Percentiles rank a stretch among this genome's conserved stretches.
These are phyloP conservation scores for Rosa multiflora DNA, from an alignment of 306 rosid genomes.

Conservation along the genomic window DNA sequence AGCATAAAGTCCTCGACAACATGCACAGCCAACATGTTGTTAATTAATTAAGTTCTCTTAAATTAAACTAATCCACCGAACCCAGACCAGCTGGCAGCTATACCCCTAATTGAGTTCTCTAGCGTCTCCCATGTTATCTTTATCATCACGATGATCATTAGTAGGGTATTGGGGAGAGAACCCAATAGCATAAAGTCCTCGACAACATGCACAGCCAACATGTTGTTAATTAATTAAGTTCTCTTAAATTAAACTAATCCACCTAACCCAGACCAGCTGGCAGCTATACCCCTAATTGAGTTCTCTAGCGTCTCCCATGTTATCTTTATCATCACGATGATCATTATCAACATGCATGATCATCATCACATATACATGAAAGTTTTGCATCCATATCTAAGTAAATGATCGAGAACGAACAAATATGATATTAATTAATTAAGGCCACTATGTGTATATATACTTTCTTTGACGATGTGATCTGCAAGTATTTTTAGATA, in stretches of 20 bases:
- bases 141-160: no score
- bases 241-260: neutral
- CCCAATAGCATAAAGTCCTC: slow-evolving; percentile 7
- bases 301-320: neutral
- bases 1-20: no score
- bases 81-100: neutral
- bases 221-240: neutral
- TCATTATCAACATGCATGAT: no score
- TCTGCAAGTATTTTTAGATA: neutral
- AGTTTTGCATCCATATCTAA: no score
- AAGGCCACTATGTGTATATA: neutral
- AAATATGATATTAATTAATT: neutral
- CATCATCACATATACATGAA: no score
- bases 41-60: neutral
- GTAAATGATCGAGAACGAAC: neutral
- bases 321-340: neutral
- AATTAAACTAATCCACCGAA: neutral
- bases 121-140: no score
- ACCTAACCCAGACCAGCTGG: neutral
- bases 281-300: neutral
- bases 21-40: neutral
- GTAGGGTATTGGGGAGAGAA: neutral
- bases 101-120: neutral
- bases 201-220: neutral
- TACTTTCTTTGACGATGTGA: neutral